phyloP scores from a whole-genome alignment of 495 filamentous ascomycete genomes.

The Immersiella caudata region DNA sequence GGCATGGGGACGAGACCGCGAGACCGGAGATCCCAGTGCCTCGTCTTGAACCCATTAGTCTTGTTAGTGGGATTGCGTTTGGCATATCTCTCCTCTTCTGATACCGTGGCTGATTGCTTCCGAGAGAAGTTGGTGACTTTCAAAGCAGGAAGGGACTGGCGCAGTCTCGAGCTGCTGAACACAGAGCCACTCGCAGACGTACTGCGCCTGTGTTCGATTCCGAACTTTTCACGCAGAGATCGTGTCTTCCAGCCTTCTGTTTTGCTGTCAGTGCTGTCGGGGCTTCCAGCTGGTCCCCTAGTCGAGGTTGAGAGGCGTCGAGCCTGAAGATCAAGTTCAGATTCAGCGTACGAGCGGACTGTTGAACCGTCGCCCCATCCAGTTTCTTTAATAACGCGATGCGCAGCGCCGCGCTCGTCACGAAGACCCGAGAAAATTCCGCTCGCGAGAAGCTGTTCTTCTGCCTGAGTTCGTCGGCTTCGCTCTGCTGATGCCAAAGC shows the following conservation, averaged over 20 bases:
- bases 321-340: slow-evolving; percentile 30
- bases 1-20: slow-evolving; percentile 48
- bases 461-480: slow-evolving; percentile 25
- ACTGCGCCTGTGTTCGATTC: slow-evolving; percentile 32
- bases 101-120: slow-evolving; percentile 28
- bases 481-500: slow-evolving; percentile 18
- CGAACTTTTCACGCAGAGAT: slow-evolving; percentile 37
- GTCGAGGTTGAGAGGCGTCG: slow-evolving; percentile 8
- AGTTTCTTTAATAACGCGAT: slow-evolving; percentile 30
- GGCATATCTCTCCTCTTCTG: slow-evolving; percentile 23
- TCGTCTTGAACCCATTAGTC: slow-evolving; percentile 26
- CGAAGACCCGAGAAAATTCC: slow-evolving; percentile 45
- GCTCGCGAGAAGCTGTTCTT: slow-evolving; percentile 48
- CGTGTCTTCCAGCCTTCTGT: slow-evolving; percentile 37
- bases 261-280: slow-evolving; percentile 26
- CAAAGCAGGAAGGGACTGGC: slow-evolving; percentile 28
- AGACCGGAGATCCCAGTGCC: slow-evolving; percentile 47
- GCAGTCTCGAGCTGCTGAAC: slow-evolving; percentile 25
- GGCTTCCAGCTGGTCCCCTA: background rate
- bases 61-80: slow-evolving; percentile 22
- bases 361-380: background rate
- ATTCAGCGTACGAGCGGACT: slow-evolving; percentile 21
- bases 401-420: slow-evolving; percentile 40
- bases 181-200: slow-evolving; percentile 28
- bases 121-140: slow-evolving; percentile 32